Percentiles rank a stretch among this genome's conserved stretches.
phyloP scores from a whole-genome alignment of 805 yeast genomes.

The Yamadazyma laniorum region DNA sequence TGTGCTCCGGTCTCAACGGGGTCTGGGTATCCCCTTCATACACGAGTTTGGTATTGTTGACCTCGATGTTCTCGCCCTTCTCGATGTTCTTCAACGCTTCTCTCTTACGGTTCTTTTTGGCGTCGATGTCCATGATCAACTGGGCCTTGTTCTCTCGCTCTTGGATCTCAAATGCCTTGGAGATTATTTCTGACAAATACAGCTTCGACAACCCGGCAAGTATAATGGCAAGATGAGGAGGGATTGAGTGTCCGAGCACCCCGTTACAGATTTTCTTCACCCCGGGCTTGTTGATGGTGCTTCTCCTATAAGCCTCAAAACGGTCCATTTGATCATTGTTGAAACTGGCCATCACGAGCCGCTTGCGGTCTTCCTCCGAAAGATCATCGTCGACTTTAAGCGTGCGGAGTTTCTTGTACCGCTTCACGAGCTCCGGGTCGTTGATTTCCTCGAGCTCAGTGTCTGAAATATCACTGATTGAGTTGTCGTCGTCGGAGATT shows the following conservation, averaged over 20 bases:
- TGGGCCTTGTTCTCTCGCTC: conserved; percentile 48
- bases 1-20: conserved; percentile 80
- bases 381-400: conserved; percentile 26
- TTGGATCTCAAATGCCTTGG: conserved; percentile 73
- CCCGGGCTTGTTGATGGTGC: conserved; percentile 59
- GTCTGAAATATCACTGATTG: conserved; percentile 10
- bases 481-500: conserved; percentile 21
- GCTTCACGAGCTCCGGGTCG: conserved; percentile 34
- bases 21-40: conserved; percentile 44
- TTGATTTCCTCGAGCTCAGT: conserved; percentile 22
- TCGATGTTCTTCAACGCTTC: conserved; percentile 33
- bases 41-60: conserved; percentile 17
- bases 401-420: conserved; percentile 31
- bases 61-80: conserved; percentile 33
- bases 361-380: conserved; percentile 53
- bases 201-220: conserved; percentile 86
- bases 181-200: conserved; percentile 86
- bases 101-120: conserved; percentile 37
- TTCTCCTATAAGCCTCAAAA: conserved; percentile 82
- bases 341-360: conserved; percentile 66
- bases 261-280: conserved; percentile 79
- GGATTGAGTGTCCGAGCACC: conserved; percentile 74
- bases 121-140: conserved; percentile 34
- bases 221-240: conserved; percentile 76
- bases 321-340: conserved; percentile 82